Evolutionary conservation across 768 basidiomycete species (phyloP), one percentile per base, ranked within the genome.

Genomic region (Psilocybe sp.): DNA sequence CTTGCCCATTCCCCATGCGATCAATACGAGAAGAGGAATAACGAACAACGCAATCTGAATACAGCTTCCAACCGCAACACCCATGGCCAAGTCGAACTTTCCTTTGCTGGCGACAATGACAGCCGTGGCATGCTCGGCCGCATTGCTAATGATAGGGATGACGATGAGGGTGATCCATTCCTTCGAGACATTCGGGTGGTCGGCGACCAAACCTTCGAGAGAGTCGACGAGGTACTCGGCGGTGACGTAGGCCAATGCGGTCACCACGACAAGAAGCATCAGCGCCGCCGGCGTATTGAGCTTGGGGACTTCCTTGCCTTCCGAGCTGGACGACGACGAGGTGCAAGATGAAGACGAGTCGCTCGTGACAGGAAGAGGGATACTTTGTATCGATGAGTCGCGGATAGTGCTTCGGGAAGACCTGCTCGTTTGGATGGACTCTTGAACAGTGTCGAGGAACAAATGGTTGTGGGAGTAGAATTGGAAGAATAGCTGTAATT

Each of bases 401-500:
- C 44, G 46, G 46, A 53, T 43, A 32, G 36, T 48, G 12, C 50
- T 50, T 28, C 54, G 52, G 14, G 54, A 54, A 2, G 58, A 57
- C 13, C 49, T 44, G 20, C 49, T 57, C 3, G 63, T 60, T 1
- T 45, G 33, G 8, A 58, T 56, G 2, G 58, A 62, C 16, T 60
- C 60, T 48, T 64, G 64, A 10, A 62, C 54, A 10, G 66, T 67
- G 58, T 73, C 70, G 47, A 70, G 54, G 67, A 75, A 76, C 15
- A 75, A 59, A 49, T 74, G 68, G 47, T 70, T 72, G 57, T 79
- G 78, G 6, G 78, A 76, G 62, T 76, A 77, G 64, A 80, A 77
- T 57, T 80, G 78, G 66, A 80, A 80, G 54, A 75, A 62, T 41
- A 79, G 68, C 65, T 79, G 65, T 14, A 64, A 58, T 31, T 45